Percentiles rank a stretch among this genome's conserved stretches.
These are phyloP conservation scores for Ophiostoma australiae DNA, from an alignment of 2,329 filamentous ascomycete genomes.

Conservation along the genomic window DNA sequence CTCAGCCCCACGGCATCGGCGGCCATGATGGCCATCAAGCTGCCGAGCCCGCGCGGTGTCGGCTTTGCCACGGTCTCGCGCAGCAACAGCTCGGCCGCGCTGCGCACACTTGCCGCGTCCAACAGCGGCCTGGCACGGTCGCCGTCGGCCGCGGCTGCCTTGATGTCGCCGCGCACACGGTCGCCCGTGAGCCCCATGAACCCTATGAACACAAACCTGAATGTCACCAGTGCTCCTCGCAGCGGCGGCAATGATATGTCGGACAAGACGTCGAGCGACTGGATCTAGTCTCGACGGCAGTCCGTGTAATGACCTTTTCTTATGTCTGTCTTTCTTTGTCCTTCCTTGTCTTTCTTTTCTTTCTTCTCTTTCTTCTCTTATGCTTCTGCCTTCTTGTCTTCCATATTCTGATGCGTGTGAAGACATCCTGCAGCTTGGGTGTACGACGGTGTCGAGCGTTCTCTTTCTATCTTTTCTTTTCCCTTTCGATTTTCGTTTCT, in stretches of 20 bases:
- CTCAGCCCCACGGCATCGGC: constrained; percentile 36
- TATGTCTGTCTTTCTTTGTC: constrained; percentile 15
- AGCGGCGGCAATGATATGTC: constrained; percentile 3
- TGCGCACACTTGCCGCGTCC: neutral
- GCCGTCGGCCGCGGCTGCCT: neutral
- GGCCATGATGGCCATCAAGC: constrained; percentile 34
- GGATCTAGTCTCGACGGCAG: constrained; percentile 25
- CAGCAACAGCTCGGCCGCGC: constrained; percentile 25
- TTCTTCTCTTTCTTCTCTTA: neutral
- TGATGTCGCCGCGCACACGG: neutral
- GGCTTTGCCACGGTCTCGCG: constrained; percentile 38
- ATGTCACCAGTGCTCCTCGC: constrained; percentile 1
- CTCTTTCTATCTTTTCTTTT: constrained; percentile 7
- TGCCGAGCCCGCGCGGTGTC: constrained; percentile 41
- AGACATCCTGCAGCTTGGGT: neutral
- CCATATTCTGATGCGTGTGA: neutral
- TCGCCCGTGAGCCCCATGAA: neutral
- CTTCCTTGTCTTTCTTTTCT: neutral
- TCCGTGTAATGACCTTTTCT: neutral
- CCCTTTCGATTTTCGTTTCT: neutral
- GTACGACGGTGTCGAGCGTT: constrained; percentile 15
- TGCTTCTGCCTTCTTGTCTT: neutral
- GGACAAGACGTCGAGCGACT: constrained; percentile 23
- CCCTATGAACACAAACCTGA: neutral
- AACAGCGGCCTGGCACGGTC: constrained; percentile 9